Conservation (phyloP, 2,329 filamentous ascomycete species). For the Dactylellina leptospora region DNA sequence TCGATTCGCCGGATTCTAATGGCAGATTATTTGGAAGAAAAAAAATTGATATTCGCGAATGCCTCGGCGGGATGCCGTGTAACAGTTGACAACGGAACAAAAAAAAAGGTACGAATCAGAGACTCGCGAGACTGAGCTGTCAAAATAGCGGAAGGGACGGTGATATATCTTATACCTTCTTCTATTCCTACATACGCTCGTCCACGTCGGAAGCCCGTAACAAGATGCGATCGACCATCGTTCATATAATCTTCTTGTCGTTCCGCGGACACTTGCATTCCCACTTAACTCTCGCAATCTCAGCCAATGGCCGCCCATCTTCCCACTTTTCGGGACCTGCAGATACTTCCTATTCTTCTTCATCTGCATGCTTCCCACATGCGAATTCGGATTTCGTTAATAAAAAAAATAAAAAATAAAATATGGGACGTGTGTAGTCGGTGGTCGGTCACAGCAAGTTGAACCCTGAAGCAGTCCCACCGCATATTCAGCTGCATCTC, state of each 20-base stretch:
- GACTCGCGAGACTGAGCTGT: neutral
- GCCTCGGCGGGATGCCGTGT: neutral
- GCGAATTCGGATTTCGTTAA: too few relatives aligned
- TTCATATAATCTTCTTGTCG: too few relatives aligned
- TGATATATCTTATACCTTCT: neutral
- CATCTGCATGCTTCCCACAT: too few relatives aligned
- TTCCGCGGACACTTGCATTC: neutral
- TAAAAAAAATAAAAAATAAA: neutral
- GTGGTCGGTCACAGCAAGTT: neutral
- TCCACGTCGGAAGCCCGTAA: too few relatives aligned
- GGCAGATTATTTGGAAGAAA: too few relatives aligned
- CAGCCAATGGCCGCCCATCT: neutral
- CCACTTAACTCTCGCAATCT: neutral
- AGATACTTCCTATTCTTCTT: neutral
- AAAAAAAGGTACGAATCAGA: neutral
- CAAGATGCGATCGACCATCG: neutral
- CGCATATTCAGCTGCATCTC: neutral
- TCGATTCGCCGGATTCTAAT: too few relatives aligned
- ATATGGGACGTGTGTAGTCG: neutral
- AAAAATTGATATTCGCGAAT: neutral
- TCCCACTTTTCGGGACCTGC: conserved; percentile 18
- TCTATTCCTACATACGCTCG: neutral
- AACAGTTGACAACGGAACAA: neutral
- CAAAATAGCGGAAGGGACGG: neutral
- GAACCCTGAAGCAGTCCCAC: neutral